phyloP scores from a whole-genome alignment of 257 asterid species.

The Fraxinus americana region DNA sequence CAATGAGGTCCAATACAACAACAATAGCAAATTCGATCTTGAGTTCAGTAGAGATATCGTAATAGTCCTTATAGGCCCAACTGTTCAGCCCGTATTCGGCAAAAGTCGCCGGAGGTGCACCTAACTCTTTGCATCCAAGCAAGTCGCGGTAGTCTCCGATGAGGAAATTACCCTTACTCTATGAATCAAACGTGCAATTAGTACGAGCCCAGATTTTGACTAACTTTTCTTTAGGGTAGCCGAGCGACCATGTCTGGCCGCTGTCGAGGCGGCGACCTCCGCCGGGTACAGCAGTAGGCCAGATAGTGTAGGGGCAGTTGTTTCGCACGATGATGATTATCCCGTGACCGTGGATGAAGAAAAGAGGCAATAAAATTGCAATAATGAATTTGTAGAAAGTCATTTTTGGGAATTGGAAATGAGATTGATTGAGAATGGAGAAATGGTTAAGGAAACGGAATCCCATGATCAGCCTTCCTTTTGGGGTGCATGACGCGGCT shows the following conservation, averaged over 20 bases:
- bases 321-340: slow-evolving; percentile 44
- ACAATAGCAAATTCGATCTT: too few relatives aligned
- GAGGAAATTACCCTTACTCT: slow-evolving; percentile 54
- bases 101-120: slow-evolving; percentile 50
- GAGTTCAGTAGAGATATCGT: slow-evolving; percentile 52
- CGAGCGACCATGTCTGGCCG: slow-evolving; percentile 45
- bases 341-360: slow-evolving; percentile 36
- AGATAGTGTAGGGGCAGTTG: slow-evolving; percentile 61
- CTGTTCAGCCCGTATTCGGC: slow-evolving; percentile 63
- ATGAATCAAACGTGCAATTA: slow-evolving; percentile 48
- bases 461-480: slow-evolving; percentile 91
- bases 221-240: slow-evolving; percentile 27
- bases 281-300: slow-evolving; percentile 63
- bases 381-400: slow-evolving; percentile 17
- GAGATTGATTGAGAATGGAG: not conserved
- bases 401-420: slow-evolving; percentile 19
- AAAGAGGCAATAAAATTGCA: slow-evolving; percentile 23
- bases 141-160: slow-evolving; percentile 65
- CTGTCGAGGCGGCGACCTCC: slow-evolving; percentile 61
- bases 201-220: slow-evolving; percentile 70
- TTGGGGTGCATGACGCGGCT: slow-evolving; percentile 62
- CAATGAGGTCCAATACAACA: too few relatives aligned
- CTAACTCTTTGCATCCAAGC: slow-evolving; percentile 42
- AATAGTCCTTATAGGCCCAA: slow-evolving; percentile 48
- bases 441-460: slow-evolving; percentile 34